phyloP scores from a whole-genome alignment of 148 eudicot species.

The Suaeda aralocaspica region DNA sequence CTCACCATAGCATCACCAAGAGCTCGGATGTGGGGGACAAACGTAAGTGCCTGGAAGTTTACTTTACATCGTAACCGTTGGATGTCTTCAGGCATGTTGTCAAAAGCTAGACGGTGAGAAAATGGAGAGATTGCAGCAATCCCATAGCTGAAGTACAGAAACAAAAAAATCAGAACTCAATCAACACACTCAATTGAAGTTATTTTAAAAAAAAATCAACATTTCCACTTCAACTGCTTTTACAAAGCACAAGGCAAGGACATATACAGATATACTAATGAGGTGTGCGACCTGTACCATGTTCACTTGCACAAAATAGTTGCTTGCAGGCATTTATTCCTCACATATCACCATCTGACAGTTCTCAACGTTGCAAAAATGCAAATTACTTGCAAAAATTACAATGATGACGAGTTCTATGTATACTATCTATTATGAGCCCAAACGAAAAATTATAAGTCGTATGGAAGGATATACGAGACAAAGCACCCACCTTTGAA shows the following conservation, averaged over 20 bases:
- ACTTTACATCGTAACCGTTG: constrained; percentile 93
- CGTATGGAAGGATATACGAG: neutral
- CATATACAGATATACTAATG: no score
- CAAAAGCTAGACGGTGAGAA: constrained; percentile 91
- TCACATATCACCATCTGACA: no score
- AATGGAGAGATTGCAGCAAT: constrained; percentile 95
- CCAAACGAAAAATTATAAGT: neutral
- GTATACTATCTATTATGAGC: neutral
- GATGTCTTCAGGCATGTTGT: constrained; percentile 78
- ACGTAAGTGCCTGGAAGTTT: constrained; percentile 73
- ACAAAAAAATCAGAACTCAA: neutral
- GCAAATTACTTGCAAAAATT: neutral
- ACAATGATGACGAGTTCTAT: neutral
- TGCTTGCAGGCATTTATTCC: no score
- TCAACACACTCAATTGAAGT: no score
- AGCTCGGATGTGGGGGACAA: constrained; percentile 74
- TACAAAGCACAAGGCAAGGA: no score
- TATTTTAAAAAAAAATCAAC: no score
- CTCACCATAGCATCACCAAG: constrained; percentile 80
- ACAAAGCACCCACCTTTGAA: constrained; percentile 53
- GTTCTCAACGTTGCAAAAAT: no score
- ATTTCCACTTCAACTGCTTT: no score
- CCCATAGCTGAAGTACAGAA: constrained; percentile 59
- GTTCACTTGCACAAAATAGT: no score
- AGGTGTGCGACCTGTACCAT: no score